Evolutionary conservation across 352 stramenopile genomes (phyloP).

Genomic region (Pythium dissimile): DNA sequence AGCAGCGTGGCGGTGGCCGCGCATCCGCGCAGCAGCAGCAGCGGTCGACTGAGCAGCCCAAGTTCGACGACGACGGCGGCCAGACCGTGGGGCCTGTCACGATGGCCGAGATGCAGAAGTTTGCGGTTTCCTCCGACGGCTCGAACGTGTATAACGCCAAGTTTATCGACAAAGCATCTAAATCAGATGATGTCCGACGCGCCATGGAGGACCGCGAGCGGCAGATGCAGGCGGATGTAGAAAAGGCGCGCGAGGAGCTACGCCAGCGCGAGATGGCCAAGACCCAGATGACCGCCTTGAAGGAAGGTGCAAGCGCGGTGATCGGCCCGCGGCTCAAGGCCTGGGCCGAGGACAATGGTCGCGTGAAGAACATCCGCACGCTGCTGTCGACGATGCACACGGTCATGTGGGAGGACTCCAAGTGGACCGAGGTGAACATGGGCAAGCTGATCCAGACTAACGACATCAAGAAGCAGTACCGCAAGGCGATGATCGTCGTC

Average conservation of each 20-base stretch:
- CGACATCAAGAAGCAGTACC: constrained; percentile 91
- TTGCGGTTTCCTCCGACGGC: constrained; percentile 65
- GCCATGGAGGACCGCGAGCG: constrained; percentile 84
- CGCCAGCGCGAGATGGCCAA: constrained; percentile 62
- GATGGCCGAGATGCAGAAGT: constrained; percentile 79
- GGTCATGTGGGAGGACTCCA: constrained; percentile 88
- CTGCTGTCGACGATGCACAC: constrained; percentile 90
- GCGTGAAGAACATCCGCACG: constrained; percentile 89
- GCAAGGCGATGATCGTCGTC: constrained; percentile 91
- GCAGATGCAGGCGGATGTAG: constrained; percentile 65
- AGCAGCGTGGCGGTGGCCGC: constrained; percentile 6
- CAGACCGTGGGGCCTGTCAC: constrained; percentile 81
- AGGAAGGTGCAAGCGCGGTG: constrained; percentile 50
- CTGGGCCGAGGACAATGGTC: constrained; percentile 85
- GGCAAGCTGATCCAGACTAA: constrained; percentile 88
- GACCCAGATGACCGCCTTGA: constrained; percentile 56
- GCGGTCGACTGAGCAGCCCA: constrained; percentile 36
- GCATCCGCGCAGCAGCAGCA: background rate
- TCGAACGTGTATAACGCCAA: constrained; percentile 87
- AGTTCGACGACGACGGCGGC: constrained; percentile 76
- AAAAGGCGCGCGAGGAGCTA: constrained; percentile 70
- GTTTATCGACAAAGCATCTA: constrained; percentile 80
- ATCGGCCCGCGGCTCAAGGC: constrained; percentile 73
- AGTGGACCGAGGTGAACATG: constrained; percentile 89
- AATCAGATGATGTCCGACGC: constrained; percentile 66